Evolutionary conservation across 345 rosid genomes (phyloP), one percentile per base, ranked within the genome.

Genomic region (Turnera subulata): DNA sequence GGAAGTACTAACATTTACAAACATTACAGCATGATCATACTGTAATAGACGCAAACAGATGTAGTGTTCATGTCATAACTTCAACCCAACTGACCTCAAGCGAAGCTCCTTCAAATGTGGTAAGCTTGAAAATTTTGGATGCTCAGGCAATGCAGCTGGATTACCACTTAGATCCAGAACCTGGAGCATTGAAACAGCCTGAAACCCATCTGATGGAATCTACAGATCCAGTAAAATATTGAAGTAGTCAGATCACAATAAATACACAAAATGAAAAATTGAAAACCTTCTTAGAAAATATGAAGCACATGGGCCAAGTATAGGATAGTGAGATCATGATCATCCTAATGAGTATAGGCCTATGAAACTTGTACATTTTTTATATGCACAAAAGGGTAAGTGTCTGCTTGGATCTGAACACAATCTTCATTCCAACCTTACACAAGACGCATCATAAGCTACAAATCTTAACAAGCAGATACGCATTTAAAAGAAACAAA

Each of bases 91-190:
- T 62, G 55, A 92, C 98, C 98, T 86, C 53, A 92, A 73, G 67
- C 86, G 83, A 71, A 92, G 89, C 86, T 86, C 96, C 70, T 79
- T 82, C 69, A 92, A 77, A 49, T 73, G 86, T 57, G 72, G 70
- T 76, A 92, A 63, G 75, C 73, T 55, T 11, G 86, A 81, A 78
- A 92, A 92, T 55, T 74, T 67, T 14, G 89, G 91, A 76, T 65
- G 67, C 35, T 64, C 75, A 6, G 72, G 66, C 51, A 84, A 67
- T 12, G 89, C 78, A 78, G 73, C 75, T 44, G 74, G 77, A 73
- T 80, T 89, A 33, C 90, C 80, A 64, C 96, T 92, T 55, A 92
- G 74, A 68, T 92, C 95, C 68, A 88, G 75, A 63, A 88, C 74
- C 73, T 77, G 92, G 63, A 91, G 85, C 81, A 62, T 73, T 37